Conservation (phyloP, 2,329 filamentous ascomycete species). For the Trichoderma lentiforme region DNA sequence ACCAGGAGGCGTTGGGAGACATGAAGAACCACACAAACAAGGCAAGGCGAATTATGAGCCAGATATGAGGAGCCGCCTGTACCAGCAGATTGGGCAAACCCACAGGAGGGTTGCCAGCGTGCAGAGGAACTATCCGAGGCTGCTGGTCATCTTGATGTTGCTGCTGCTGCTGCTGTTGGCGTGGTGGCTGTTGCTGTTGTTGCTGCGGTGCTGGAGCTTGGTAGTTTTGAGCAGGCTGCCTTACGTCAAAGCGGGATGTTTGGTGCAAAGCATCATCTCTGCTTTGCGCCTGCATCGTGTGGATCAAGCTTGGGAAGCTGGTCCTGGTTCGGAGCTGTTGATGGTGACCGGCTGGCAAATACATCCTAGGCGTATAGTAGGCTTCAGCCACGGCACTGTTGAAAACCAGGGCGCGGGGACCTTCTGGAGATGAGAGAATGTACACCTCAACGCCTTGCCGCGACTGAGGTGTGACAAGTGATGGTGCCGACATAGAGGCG, state of each 20-base stretch:
- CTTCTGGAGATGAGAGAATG: slow-evolving; percentile 57
- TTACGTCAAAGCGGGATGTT: slow-evolving; percentile 18
- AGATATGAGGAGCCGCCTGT: slow-evolving; percentile 57
- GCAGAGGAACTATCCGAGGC: slow-evolving; percentile 27
- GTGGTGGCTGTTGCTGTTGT: slow-evolving; percentile 23
- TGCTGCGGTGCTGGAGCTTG: slow-evolving; percentile 23
- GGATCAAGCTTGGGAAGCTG: slow-evolving; percentile 18
- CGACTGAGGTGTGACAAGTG: slow-evolving; percentile 20
- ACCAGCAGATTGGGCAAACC: slow-evolving; percentile 34
- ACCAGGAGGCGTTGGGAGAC: slow-evolving; percentile 55
- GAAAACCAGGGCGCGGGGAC: slow-evolving; percentile 56
- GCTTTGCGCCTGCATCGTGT: slow-evolving; percentile 7
- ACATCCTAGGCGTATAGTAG: slow-evolving; percentile 48
- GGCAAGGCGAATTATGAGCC: slow-evolving; percentile 56
- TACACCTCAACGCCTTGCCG: slow-evolving; percentile 51
- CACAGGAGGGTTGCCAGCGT: slow-evolving; percentile 40
- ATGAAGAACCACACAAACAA: slow-evolving; percentile 66
- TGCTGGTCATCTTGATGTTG: slow-evolving; percentile 25
- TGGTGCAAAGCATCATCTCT: slow-evolving; percentile 22
- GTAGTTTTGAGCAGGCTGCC: slow-evolving; percentile 21
- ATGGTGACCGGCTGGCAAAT: slow-evolving; percentile 27
- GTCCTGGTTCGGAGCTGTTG: slow-evolving; percentile 25
- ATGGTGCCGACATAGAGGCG: neutral
- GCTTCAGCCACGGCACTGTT: slow-evolving; percentile 48
- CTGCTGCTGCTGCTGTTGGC: slow-evolving; percentile 19